Evolutionary conservation across 805 yeast genomes (phyloP).

Genomic region (Starmerella sp.): DNA sequence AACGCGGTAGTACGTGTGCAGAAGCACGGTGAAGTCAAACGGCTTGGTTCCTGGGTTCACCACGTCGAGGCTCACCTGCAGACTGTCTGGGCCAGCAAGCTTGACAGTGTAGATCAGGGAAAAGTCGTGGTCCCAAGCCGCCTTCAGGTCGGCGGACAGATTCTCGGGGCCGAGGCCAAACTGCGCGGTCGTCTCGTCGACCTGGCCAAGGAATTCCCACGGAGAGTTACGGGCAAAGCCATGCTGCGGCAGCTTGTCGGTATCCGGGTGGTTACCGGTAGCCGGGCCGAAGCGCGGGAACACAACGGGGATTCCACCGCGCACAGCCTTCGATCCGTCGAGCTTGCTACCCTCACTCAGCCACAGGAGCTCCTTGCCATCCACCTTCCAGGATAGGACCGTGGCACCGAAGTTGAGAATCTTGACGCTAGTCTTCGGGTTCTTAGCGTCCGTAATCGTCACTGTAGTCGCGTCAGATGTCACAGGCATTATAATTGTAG

Average conservation of each 20-base stretch:
- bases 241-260: constrained; percentile 73
- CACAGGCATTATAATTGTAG: constrained; percentile 13
- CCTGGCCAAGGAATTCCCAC: constrained; percentile 93
- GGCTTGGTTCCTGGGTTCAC: constrained; percentile 45
- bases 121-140: constrained; percentile 63
- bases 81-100: constrained; percentile 37
- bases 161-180: constrained; percentile 84
- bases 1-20: constrained; percentile 77
- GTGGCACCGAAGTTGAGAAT: constrained; percentile 84
- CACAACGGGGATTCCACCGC: constrained; percentile 95
- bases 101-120: constrained; percentile 61
- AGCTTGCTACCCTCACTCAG: constrained; percentile 48
- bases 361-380: constrained; percentile 77
- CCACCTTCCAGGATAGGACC: constrained; percentile 65
- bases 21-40: constrained; percentile 85
- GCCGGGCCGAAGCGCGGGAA: constrained; percentile 76
- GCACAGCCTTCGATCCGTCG: constrained; percentile 87
- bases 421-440: constrained; percentile 33
- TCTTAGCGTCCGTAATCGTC: constrained; percentile 15
- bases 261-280: constrained; percentile 27
- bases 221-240: constrained; percentile 85
- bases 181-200: constrained; percentile 58
- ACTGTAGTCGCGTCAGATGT: constrained; percentile 14
- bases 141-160: constrained; percentile 48
- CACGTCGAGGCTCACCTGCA: constrained; percentile 55